Evolutionary conservation across 1,284 basidiomycete genomes (phyloP).

Genomic region (Malassezia cuniculi): DNA sequence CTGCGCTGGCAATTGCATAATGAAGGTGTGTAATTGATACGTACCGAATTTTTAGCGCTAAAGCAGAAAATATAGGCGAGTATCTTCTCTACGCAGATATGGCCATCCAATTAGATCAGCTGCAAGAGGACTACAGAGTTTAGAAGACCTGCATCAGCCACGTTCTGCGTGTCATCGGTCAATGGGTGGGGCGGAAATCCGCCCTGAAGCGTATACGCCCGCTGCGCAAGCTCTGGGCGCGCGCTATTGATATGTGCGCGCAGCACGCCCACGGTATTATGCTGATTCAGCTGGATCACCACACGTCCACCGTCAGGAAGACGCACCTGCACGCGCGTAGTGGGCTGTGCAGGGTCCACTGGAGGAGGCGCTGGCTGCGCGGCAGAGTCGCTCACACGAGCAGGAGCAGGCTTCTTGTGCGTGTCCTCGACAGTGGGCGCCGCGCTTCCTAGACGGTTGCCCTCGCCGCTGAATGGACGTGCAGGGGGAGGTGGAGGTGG

Average conservation of each 20-base stretch:
- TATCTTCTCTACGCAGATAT: not conserved
- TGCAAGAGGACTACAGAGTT: conserved; percentile 41
- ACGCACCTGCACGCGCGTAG: conserved; percentile 79
- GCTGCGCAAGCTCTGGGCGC: conserved; percentile 30
- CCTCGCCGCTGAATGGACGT: conserved; percentile 60
- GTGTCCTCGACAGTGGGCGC: conserved; percentile 21
- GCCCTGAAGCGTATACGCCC: conserved; percentile 29
- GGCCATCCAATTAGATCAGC: conserved; percentile 10
- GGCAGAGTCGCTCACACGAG: conserved; percentile 21
- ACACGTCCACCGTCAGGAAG: conserved; percentile 77
- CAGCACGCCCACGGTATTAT: conserved; percentile 76
- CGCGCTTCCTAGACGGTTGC: conserved; percentile 62
- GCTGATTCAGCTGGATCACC: conserved; percentile 76
- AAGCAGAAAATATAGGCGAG: no score
- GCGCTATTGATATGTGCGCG: conserved; percentile 63
- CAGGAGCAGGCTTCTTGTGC: conserved; percentile 5
- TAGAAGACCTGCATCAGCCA: conserved; percentile 35
- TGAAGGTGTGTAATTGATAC: no score
- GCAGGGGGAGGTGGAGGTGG: conserved; percentile 49
- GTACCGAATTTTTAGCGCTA: no score
- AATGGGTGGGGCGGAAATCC: conserved; percentile 42
- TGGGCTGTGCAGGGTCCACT: conserved; percentile 67
- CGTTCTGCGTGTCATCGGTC: conserved; percentile 28
- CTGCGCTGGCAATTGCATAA: conserved; percentile 2
- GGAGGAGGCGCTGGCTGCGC: conserved; percentile 31